Conservation (phyloP, 345 rosid species). For the Acer negundo region DNA sequence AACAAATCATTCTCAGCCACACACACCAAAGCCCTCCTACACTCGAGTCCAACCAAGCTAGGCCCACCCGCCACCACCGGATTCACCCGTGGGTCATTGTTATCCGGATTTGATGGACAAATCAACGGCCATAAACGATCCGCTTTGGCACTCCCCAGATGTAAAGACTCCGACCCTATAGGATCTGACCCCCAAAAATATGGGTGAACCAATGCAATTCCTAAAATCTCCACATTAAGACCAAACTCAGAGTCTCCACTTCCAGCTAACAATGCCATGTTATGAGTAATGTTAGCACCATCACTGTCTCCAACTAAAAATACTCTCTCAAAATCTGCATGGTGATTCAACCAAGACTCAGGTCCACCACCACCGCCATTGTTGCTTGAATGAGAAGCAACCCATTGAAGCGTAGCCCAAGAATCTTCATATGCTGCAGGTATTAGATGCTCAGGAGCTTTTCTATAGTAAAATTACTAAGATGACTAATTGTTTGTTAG, state of each 20-base stretch:
- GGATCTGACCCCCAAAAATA: constrained; percentile 52
- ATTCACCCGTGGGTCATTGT: constrained; percentile 62
- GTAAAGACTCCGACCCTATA: constrained; percentile 39
- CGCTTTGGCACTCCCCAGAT: constrained; percentile 28
- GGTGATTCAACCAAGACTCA: constrained; percentile 38
- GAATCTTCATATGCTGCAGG: constrained; percentile 49
- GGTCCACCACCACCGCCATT: constrained; percentile 25
- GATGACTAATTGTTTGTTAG: too few species aligned
- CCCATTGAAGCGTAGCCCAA: constrained; percentile 55
- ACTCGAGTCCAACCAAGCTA: constrained; percentile 41
- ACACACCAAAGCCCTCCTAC: constrained; percentile 47
- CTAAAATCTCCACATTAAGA: constrained; percentile 25
- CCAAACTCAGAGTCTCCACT: constrained; percentile 36
- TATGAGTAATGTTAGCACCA: constrained; percentile 56
- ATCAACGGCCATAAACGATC: constrained; percentile 49
- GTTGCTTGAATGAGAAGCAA: constrained; percentile 20
- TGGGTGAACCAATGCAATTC: constrained; percentile 45
- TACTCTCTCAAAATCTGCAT: constrained; percentile 36
- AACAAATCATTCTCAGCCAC: constrained; percentile 58
- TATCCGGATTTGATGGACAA: constrained; percentile 45
- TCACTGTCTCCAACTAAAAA: constrained; percentile 53
- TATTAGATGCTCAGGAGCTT: constrained; percentile 49
- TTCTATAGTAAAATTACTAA: too few species aligned
- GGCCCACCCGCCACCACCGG: constrained; percentile 44
- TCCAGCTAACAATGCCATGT: constrained; percentile 45